A percentile compares a stretch with the other conserved stretches of the same genome.
These are phyloP conservation scores for Dioszegia hungarica DNA, from an alignment of 768 basidiomycete genomes.

Conservation along the genomic window DNA sequence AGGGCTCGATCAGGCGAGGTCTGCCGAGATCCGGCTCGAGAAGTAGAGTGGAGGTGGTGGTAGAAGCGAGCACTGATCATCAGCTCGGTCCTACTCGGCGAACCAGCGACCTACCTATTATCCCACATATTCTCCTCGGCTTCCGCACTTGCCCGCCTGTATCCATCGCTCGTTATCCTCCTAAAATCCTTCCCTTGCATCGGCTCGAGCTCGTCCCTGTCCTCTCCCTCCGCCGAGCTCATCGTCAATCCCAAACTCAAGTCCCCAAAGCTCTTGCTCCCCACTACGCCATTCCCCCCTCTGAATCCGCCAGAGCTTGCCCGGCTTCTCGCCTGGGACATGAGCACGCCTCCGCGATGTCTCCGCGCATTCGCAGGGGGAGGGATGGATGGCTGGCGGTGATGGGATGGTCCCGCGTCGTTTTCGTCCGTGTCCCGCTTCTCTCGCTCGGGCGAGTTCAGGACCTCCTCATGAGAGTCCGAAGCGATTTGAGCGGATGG, in stretches of 20 bases:
- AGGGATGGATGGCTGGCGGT: conserved; percentile 23
- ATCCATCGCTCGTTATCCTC: conserved; percentile 28
- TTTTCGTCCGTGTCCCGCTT: not conserved
- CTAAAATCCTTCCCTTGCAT: conserved; percentile 14
- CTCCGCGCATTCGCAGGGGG: conserved; percentile 38
- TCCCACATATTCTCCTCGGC: conserved; percentile 29
- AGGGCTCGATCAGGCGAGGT: conserved; percentile 13
- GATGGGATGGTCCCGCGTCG: conserved; percentile 24
- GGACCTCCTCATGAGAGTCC: not conserved
- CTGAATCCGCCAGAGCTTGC: conserved; percentile 18
- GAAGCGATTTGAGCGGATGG: no score
- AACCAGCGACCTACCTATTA: conserved; percentile 36
- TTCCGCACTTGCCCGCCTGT: conserved; percentile 11
- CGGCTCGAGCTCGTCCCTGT: not conserved
- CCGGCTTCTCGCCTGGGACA: conserved; percentile 35
- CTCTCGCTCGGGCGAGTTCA: not conserved
- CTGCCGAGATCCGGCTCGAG: conserved; percentile 26
- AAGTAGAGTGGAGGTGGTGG: conserved; percentile 41
- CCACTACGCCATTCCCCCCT: conserved; percentile 9
- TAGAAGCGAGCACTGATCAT: conserved; percentile 41
- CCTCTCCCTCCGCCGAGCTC: conserved; percentile 1
- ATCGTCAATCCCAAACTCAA: conserved; percentile 10
- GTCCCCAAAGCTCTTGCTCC: conserved; percentile 33
- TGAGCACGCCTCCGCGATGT: conserved; percentile 43
- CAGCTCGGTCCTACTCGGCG: not conserved